Percentiles rank a stretch among this genome's conserved stretches.
phyloP scores from a whole-genome alignment of 2,329 filamentous ascomycete species.

The Triangularia setosa region DNA sequence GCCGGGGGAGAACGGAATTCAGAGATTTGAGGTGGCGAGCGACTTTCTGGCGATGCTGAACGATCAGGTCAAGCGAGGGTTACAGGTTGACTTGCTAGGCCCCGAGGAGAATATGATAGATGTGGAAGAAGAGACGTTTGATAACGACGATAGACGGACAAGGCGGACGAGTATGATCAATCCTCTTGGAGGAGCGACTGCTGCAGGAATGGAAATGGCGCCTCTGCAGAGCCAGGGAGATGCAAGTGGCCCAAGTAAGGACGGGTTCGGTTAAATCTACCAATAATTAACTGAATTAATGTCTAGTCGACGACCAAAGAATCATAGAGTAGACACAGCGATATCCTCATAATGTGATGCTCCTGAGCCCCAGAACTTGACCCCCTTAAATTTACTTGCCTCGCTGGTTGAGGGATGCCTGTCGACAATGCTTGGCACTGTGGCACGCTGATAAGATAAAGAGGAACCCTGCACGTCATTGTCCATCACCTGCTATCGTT shows the following conservation, averaged over 20 bases:
- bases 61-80: slow-evolving; percentile 44
- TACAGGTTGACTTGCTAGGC: slow-evolving; percentile 33
- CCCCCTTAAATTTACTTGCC: neutral
- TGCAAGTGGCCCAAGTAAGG: slow-evolving; percentile 16
- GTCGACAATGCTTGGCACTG: neutral
- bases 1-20: slow-evolving; percentile 47
- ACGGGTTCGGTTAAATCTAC: slow-evolving; percentile 28
- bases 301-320: neutral
- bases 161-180: slow-evolving; percentile 47
- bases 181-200: slow-evolving; percentile 25
- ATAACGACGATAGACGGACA: slow-evolving; percentile 23
- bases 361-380: neutral
- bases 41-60: slow-evolving; percentile 52
- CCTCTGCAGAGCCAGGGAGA: slow-evolving; percentile 27
- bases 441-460: slow-evolving; percentile 9
- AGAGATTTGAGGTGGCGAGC: slow-evolving; percentile 48
- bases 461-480: slow-evolving; percentile 16
- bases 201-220: slow-evolving; percentile 30
- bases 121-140: slow-evolving; percentile 24
- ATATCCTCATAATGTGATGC: neutral
- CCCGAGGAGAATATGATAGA: slow-evolving; percentile 34
- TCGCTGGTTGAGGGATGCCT: neutral
- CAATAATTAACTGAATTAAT: neutral
- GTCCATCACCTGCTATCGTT: neutral
- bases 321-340: neutral